Evolutionary conservation across 1,284 basidiomycete genomes (phyloP).

Genomic region (Testicularia cyperi): DNA sequence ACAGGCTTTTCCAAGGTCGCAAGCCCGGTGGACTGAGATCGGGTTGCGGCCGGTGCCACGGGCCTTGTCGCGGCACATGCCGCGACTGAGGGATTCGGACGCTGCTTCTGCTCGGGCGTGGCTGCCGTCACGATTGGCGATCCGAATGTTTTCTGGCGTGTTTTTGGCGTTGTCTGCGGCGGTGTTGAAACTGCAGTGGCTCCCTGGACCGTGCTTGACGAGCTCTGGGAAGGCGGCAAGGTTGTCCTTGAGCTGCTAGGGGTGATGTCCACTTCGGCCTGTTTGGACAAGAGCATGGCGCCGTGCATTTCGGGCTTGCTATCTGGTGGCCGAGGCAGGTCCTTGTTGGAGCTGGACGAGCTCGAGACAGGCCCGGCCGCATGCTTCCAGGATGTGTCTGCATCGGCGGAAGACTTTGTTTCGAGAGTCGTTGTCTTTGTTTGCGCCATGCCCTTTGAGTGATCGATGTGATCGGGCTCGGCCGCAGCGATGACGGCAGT

Average conservation of each 20-base stretch:
- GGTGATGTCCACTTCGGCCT: background rate
- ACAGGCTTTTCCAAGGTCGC: slow-evolving; percentile 1
- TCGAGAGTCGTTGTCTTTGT: too few relatives aligned
- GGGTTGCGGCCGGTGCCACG: slow-evolving; percentile 2
- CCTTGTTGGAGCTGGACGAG: background rate
- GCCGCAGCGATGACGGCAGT: background rate
- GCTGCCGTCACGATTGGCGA: slow-evolving; percentile 21
- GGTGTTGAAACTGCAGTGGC: background rate
- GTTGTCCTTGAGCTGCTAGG: background rate
- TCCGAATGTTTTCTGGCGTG: slow-evolving; percentile 6
- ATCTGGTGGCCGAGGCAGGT: background rate
- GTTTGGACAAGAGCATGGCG: background rate
- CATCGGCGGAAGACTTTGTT: too few relatives aligned
- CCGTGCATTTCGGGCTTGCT: background rate
- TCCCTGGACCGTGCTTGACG: slow-evolving; percentile 8
- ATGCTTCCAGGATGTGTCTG: too few relatives aligned
- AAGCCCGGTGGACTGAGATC: slow-evolving; percentile 5
- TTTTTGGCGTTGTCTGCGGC: slow-evolving; percentile 1
- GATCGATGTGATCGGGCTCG: background rate
- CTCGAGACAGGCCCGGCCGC: too few relatives aligned
- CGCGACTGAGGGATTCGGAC: background rate
- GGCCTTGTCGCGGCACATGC: background rate
- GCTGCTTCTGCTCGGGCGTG: slow-evolving; percentile 19
- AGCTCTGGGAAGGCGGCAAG: slow-evolving; percentile 4
- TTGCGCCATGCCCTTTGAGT: background rate